Base-by-base conservation (phyloP, 306 rosid genomes). In the Begonia masoniana region DNA sequence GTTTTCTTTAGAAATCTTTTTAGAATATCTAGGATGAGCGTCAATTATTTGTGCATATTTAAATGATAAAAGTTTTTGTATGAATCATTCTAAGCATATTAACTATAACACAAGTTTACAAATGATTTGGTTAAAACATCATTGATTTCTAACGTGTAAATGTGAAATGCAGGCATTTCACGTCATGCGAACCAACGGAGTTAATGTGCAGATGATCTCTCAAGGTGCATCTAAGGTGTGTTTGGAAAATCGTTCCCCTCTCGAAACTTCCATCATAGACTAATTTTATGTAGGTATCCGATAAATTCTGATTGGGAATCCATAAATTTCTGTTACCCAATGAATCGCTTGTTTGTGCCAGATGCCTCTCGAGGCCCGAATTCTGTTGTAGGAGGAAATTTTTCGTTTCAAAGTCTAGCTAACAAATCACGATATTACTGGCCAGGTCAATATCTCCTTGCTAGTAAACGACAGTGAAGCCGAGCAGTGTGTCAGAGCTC, bases 161-260 rank as follows among this genome's bases (percentile, higher is more conserved):
- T 62, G 39, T 55, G 71, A 7, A 39, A 75, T 63, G 68, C 78
- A 89, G 97, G 94, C 78, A 51, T 89, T 89, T 67, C 67, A 31
- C 41, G 95, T 85, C 71, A 89, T 89, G 60, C 89, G 82, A 51
- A 70, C 78, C 47, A 86, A 66, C 63, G 87, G 85, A 45, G 83
- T 85, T 74, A 85, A 81, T 69, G 97, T 89, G 72, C 97, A 89
- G 80, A 89, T 89, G 97, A 89, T 89, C 68, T 89, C 97, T 56
- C 95, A 85, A 73, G 97, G 95, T 60, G 95, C 95, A 58, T 85
- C 95, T 50, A 89, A 89, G 97, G 97, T 89, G 66, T 56, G 56
- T 43, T 45, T 57, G 41, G 46, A 41, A 57, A 10, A 57, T n/a
- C 19, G 43, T 42, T 41, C 4, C 24, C 39, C 39, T 31, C 39